Base-by-base conservation (phyloP, 257 asterid genomes). In the Solanum phureja region DNA sequence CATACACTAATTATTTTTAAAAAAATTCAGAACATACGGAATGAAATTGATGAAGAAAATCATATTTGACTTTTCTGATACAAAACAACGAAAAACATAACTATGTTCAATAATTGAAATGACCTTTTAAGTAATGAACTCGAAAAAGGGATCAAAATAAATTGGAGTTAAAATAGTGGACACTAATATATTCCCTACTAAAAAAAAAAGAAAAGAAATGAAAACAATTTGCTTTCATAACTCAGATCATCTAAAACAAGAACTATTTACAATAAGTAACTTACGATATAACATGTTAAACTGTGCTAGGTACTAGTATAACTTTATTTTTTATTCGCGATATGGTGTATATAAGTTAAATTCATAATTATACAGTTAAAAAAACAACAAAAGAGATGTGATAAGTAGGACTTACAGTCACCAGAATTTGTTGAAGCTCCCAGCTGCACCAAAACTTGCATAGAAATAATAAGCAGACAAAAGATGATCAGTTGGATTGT, bases 381-480 rank as follows among this genome's bases (percentile, higher is more conserved):
- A 52, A 4, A 13, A 7, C 11, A 40, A 13, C 1, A 6, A 79
- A 14, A 79, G 24, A 44, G 64, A 44, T 24, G 66, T 29, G 19
- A 13, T 29, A 82, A 44, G 8, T 8, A 82, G 11, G 69, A 49
- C 86, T 14, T 82, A 82, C 86, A 82, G 86, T 82, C 86, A 29
- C 69, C 71, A 49, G 31, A 6, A 19, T 82, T 9, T 37, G 86
- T 82, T 2, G 33, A 19, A 5, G 71, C 86, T 49, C 56, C 31
- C 12, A 82, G 42, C 19, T 74, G 29, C 69, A 29, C 29, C 21
- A 82, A 49, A 49, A 82, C 11, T 19, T 82, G 86, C 69, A 82
- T 82, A 82, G 44, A 82, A 49, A 81, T 27, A 44, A 49, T 49
- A 18, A 49, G 31, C 31, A 82, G 42, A 2, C 71, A 82, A 18